Evolutionary conservation across 2,329 filamentous ascomycete species (phyloP).

Genomic region (Colletotrichum tropicicola): DNA sequence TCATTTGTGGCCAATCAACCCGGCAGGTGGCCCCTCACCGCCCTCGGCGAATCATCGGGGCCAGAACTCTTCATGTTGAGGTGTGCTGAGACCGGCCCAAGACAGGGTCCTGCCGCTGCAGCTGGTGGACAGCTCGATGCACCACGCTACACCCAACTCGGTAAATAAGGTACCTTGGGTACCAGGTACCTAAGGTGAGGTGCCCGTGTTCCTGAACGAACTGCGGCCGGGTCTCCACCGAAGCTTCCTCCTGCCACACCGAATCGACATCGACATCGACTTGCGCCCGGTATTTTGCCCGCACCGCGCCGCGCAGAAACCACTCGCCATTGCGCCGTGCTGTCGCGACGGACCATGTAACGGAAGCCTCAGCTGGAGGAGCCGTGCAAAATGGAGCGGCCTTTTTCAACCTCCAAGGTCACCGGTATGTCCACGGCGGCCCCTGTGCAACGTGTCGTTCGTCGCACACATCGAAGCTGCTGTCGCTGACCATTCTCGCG

Average conservation of each 20-base stretch:
- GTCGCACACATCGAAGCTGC: background rate
- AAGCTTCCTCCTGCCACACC: too few relatives aligned
- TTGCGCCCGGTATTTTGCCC: background rate
- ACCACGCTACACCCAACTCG: too few relatives aligned
- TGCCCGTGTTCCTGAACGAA: too few relatives aligned
- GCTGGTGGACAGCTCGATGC: too few relatives aligned
- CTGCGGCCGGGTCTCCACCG: too few relatives aligned
- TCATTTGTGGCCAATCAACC: slow-evolving; percentile 15
- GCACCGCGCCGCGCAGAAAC: background rate
- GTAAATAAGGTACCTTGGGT: too few relatives aligned
- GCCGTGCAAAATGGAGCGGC: slow-evolving; percentile 68
- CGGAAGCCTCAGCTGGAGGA: slow-evolving; percentile 23
- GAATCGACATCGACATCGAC: background rate
- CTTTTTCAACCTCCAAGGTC: slow-evolving; percentile 79
- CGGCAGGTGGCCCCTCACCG: slow-evolving; percentile 7
- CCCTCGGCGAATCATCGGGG: slow-evolving; percentile 1
- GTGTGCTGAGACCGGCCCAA: too few relatives aligned
- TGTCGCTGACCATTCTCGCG: background rate
- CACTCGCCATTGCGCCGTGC: background rate
- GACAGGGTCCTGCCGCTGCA: too few relatives aligned
- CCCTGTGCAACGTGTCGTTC: background rate
- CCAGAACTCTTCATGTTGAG: too few relatives aligned
- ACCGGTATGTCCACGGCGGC: slow-evolving; percentile 62
- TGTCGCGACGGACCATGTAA: slow-evolving; percentile 17
- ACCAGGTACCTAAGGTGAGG: too few relatives aligned